Base-by-base conservation (phyloP, 2,329 filamentous ascomycete species). In the Aspergillus fischeri region DNA sequence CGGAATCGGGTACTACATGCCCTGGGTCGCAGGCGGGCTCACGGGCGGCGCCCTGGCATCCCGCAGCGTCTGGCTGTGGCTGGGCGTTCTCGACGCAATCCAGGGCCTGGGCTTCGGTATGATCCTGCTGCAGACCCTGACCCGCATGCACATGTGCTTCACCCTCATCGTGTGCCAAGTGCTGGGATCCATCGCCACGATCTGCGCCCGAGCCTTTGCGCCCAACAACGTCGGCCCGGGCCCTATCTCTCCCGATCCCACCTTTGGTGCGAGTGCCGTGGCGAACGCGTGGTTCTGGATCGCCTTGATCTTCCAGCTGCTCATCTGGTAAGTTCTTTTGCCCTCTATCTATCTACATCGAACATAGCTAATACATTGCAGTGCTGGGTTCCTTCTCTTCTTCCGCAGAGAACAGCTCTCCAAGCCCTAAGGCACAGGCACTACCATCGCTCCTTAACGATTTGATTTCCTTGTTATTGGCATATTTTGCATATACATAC, bases 71-170 rank as follows among this genome's bases (percentile, higher is more conserved):
- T 88, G 86, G 85, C 76, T 88, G 8, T 88, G 85, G 85, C 79
- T 88, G 0, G 86, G 85, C 27, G 78, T 87, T 6, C 75, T 88
- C 14, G 85, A 88, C 63, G 79, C 82, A 5, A 74, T 88, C 9
- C 86, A 88, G 68, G 84, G 84, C 51, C 81, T 87, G 2, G 85
- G 86, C 1, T 81, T 88, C 56, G 85, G 85, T 54, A 88, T 87
- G 84, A 83, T 88, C 54, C 75, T 88, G 4, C 70, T 88, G 49
- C 83, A 86, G 68, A 87, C 85, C 1, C 72, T 86, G 63, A 87
- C 85, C 1, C 77, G 86, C 14, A 79, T 86, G 67, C 86, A 88
- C 66, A 84, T 87, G 58, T 78, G 82, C 49, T 85, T 84, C 61
- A 82, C 84, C 0, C 73, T 88, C 27, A 77, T 86, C 44, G 69